phyloP scores from a whole-genome alignment of 2,329 filamentous ascomycete species.

The Ophiostoma quercus region DNA sequence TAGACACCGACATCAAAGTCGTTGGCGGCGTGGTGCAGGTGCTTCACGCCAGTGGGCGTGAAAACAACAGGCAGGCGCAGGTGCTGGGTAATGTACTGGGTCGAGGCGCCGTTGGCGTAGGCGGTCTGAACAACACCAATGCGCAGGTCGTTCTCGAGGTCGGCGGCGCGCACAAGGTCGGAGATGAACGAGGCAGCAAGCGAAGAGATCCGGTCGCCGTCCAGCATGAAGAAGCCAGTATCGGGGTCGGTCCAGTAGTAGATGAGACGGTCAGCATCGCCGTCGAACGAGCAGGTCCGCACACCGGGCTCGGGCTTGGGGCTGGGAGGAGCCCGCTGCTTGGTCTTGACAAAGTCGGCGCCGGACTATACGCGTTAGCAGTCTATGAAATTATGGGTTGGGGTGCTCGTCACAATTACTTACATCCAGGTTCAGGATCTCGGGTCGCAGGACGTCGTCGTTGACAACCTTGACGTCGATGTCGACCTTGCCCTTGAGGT shows the following conservation, averaged over 20 bases:
- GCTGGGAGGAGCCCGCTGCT: conserved; percentile 79
- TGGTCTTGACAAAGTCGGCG: conserved; percentile 96
- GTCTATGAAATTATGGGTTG: conserved; percentile 42
- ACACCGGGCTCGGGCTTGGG: conserved; percentile 71
- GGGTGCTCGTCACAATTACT: not conserved
- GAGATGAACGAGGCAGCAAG: conserved; percentile 92
- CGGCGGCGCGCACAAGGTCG: conserved; percentile 75
- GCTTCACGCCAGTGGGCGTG: conserved; percentile 94
- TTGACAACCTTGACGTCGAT: conserved; percentile 79
- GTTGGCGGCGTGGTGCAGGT: conserved; percentile 92
- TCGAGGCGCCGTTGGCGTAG: conserved; percentile 94
- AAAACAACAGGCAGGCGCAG: conserved; percentile 85
- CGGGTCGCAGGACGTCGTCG: conserved; percentile 85
- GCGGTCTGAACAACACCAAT: conserved; percentile 96
- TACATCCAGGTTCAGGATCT: conserved; percentile 74
- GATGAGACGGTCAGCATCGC: conserved; percentile 90
- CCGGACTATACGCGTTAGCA: conserved; percentile 60
- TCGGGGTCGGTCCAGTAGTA: conserved; percentile 88
- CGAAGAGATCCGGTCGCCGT: conserved; percentile 94
- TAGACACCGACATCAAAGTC: conserved; percentile 96
- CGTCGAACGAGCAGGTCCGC: conserved; percentile 86
- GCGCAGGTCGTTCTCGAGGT: conserved; percentile 72
- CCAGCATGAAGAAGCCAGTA: conserved; percentile 82
- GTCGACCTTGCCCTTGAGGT: conserved; percentile 62
- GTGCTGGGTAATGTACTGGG: conserved; percentile 82